Base-by-base conservation (phyloP, 2,329 filamentous ascomycete genomes). In the Fusarium caatingaense region DNA sequence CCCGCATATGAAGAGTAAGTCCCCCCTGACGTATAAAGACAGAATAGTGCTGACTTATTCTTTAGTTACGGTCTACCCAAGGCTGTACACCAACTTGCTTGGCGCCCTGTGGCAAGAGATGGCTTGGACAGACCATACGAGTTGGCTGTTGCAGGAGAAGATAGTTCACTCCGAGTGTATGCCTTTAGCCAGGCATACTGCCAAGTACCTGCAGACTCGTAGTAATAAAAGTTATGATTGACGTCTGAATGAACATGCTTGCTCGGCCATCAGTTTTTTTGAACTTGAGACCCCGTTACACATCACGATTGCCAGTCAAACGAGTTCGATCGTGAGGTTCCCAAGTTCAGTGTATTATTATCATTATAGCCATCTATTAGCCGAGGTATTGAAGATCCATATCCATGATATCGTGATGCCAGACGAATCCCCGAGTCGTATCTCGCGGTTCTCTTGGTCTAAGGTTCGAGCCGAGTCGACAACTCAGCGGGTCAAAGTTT, bases 1-100 rank as follows among this genome's bases (percentile, higher is more conserved):
- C 72, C 72, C 2, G 66, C 84, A 8, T 72, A 60, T 30, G 68
- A 78, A 23, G 78, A 82, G 83, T 85, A 79, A 77, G 83, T 79
- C 3, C 8, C 23, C 10, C 23, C 6, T 42, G 37, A 25, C 34
- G 18, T 60, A 11, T 7, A 32, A 41, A 21, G 5, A 45, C 12
- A 7, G 18, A 11, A 28, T 16, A 44, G 15, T 46, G 15, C 73
- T 76, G 46, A 78, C 60, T 8, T 5, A 6, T 13, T 15, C 18
- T 48, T 13, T 57, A 80, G 79, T 34, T 68, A 78, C 41, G 72
- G 64, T 49, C 85, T 92, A 2, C 89, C 90, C 25, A 92, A 87
- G 76, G 80, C 90, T 3, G 85, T 93, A 23, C 85, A 88, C 25
- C 89, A 92, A 76, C 81, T 94, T 37, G 84, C 89, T 10, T 94